These are phyloP conservation scores for Aspergillus kassunensis DNA, from an alignment of 495 filamentous ascomycete genomes.

Conservation along the genomic window DNA sequence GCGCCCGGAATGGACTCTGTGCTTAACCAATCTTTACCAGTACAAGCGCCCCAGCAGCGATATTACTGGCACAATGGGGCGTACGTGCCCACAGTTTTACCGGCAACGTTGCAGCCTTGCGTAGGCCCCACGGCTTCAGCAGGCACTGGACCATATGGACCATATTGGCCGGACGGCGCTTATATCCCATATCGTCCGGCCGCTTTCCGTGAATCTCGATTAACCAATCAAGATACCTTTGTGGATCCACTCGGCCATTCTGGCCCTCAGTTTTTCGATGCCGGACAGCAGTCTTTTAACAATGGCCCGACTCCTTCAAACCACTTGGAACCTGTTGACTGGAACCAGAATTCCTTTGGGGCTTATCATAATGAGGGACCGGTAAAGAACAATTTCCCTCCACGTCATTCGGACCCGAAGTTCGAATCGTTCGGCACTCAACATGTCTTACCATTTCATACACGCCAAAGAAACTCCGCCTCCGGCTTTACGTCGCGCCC, in stretches of 20 bases:
- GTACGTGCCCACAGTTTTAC: constrained; percentile 63
- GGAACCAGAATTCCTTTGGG: constrained; percentile 29
- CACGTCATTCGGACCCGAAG: constrained; percentile 40
- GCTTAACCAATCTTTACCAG: constrained; percentile 45
- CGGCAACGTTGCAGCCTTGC: constrained; percentile 65
- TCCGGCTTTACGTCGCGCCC: constrained; percentile 21
- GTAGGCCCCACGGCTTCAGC: constrained; percentile 71
- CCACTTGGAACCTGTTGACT: constrained; percentile 25
- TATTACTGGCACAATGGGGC: constrained; percentile 44
- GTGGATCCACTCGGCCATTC: constrained; percentile 17
- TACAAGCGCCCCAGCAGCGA: constrained; percentile 33
- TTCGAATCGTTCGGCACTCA: constrained; percentile 18
- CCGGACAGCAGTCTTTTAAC: constrained; percentile 26
- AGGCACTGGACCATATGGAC: constrained; percentile 65
- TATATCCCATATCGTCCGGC: constrained; percentile 72
- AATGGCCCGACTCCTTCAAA: constrained; percentile 24
- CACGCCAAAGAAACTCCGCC: constrained; percentile 15
- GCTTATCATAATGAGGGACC: constrained; percentile 25
- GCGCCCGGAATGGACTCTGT: constrained; percentile 47
- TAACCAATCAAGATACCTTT: constrained; percentile 25
- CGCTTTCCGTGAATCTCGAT: constrained; percentile 58
- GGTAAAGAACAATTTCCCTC: constrained; percentile 38
- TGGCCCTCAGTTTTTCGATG: constrained; percentile 26
- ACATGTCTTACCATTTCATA: constrained; percentile 34
- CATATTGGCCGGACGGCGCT: constrained; percentile 74